Base-by-base conservation (phyloP, 176 grass and related monocot species). In the Lolium multiflorum region DNA sequence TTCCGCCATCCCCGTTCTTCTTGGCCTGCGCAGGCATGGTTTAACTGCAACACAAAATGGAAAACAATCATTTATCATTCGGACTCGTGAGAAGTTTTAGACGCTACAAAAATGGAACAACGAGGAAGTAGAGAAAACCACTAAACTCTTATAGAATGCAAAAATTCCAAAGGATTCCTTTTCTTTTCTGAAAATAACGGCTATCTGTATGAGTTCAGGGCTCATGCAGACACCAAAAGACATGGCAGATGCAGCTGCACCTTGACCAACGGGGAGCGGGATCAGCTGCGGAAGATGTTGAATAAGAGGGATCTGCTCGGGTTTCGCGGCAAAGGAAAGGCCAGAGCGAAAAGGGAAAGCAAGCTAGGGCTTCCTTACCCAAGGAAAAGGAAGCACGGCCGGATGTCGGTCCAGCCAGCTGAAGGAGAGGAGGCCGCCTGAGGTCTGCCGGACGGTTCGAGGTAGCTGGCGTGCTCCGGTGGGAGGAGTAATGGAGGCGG, bases 1-100 rank as follows among this genome's bases (percentile, higher is more conserved):
- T 62, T 31, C 82, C 78, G 3, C 43, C 89, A 73, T 95, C 87
- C 39, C 91, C 95, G 78, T 92, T 95, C 81, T 98, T 93, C 50
- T 43, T 98, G n/a, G 92, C 31, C 73, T 83, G 81, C 31, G 92
- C 88, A 78, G 87, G 82, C 93, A 95, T 95, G 71, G 85, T 60
- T 91, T 73, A 82, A 82, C 64, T 84, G 79, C 24, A 76, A 87
- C 43, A 83, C 8, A 46, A 71, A 86, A 90, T 24, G 12, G 50
- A 66, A 48, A 73, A 5, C n/a, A 14, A 22, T 49, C 71, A 74
- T 73, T 47, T 47, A 4, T 11, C 70, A 47, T 12, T 21, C 67
- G 12, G 68, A 44, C 41, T 44, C 13, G 4, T 72, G 41, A 47
- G 20, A 71, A 21, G 68, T 44, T 21, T 44, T 71, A 11, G 20